These are phyloP conservation scores for Hibiscus syriacus DNA, from an alignment of 345 rosid genomes.

Conservation along the genomic window DNA sequence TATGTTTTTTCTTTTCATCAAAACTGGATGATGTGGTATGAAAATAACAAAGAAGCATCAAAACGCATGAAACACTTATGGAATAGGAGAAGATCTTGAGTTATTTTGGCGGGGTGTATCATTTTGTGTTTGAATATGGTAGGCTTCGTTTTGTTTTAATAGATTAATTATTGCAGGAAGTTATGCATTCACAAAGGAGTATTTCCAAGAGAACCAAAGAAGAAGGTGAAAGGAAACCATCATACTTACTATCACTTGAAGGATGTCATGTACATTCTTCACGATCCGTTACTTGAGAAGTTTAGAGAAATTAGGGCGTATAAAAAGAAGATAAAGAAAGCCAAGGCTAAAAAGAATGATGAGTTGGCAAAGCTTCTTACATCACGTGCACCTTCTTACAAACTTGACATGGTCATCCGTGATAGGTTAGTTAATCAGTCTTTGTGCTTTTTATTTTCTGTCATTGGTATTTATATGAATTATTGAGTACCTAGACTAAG, in stretches of 20 bases:
- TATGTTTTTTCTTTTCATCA: not conserved
- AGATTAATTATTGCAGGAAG: conserved; percentile 35
- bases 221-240: too few species aligned
- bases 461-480: not conserved
- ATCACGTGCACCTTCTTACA: too few species aligned
- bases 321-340: conserved; percentile 69
- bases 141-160: not conserved
- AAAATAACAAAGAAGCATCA: not conserved
- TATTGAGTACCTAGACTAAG: not conserved
- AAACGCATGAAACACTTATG: not conserved
- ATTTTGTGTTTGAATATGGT: not conserved
- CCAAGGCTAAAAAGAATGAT: conserved; percentile 68
- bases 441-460: not conserved
- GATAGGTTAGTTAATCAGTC: conserved; percentile 52
- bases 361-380: conserved; percentile 58
- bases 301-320: conserved; percentile 70
- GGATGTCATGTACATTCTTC: too few species aligned
- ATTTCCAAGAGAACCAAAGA: too few species aligned
- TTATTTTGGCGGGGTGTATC: not conserved
- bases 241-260: too few species aligned
- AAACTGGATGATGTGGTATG: not conserved
- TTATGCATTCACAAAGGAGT: too few species aligned
- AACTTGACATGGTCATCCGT: too few species aligned
- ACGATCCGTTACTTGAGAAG: conserved; percentile 82
- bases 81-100: not conserved